A percentile compares a stretch with the other conserved stretches of the same genome.
Evolutionary conservation across 2,329 filamentous ascomycete genomes (phyloP).

Genomic region (Pestalotiopsis sp.): DNA sequence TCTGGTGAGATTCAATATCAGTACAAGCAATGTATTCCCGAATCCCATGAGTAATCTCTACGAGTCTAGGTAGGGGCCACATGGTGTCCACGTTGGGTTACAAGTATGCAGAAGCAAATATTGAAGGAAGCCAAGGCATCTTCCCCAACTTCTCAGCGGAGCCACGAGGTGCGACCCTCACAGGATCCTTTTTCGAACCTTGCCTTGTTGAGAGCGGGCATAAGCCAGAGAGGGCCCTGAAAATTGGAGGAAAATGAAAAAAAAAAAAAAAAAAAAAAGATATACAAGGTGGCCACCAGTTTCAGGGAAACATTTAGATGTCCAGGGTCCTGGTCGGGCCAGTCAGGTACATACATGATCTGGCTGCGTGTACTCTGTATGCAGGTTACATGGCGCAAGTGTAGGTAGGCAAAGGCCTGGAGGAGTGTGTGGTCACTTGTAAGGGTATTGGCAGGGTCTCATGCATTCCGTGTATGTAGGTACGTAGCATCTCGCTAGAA

Average conservation of each 20-base stretch:
- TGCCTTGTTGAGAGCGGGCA: background rate
- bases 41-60: background rate
- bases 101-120: background rate
- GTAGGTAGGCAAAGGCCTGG: background rate
- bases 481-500: background rate
- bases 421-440: background rate
- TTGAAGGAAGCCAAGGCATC: background rate
- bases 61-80: background rate
- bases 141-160: background rate
- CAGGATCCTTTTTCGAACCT: background rate
- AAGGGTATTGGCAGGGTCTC: background rate
- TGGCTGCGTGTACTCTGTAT: background rate
- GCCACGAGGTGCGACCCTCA: background rate
- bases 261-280: background rate
- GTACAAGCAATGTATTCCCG: background rate
- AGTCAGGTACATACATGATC: background rate
- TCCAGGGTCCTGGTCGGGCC: background rate
- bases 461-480: background rate
- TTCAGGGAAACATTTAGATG: background rate
- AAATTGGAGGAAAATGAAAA: background rate
- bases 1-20: background rate
- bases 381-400: background rate
- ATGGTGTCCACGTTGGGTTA: constrained; percentile 1
- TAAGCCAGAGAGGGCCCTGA: background rate
- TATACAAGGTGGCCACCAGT: background rate